Evolutionary conservation across 1,284 basidiomycete genomes (phyloP), one percentile per base, ranked within the genome.

Genomic region (Trichosporon ovoides): DNA sequence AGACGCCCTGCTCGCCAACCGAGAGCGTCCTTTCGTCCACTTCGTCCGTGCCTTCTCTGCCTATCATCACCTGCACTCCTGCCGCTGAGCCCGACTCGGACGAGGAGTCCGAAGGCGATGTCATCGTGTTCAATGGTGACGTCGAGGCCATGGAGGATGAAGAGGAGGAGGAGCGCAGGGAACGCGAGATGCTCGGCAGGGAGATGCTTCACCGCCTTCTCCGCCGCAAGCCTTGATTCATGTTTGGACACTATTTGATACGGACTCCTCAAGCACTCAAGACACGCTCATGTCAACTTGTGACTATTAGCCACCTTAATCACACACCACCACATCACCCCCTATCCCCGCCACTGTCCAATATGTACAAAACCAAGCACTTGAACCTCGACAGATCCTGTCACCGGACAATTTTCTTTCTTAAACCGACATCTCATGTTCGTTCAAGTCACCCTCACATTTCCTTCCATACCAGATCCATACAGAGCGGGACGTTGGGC

Each of bases 11-110:
- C 3, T 67, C 68, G 18, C 66, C 69, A 3, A 68, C 68, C 12
- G 60, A 61, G 20, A 63, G 60, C 22, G 56, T 65, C 46, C 54
- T 63, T 38, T 69, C 62, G 12, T 65, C 63, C 18, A 65, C 68
- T 9, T 63, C 68, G 13, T 66, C 63, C 18, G 58, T 69, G 22
- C 66, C 67, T 6, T 66, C 62, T n/a, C 65, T 74, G 20, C 74
- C 74, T 3, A 73, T 70, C 49, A 76, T 76, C 66, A 76, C 74
- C 12, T 74, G 74, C 65, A 76, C 74, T 13, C 74, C 72, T 14
- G 74, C 74, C 11, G 65, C 66, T 51, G 72, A 73, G 58, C 59
- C 63, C n/a, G 71, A 73, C 40, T 73, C 72, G 53, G 72, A 75
- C 53, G 71, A 72, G 53, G 72, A 70, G 51, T 60, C 61, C 13